Percentiles rank a stretch among this genome's conserved stretches.
These are phyloP conservation scores for Pichia sp. DNA, from an alignment of 1,139 yeast species.

Conservation along the genomic window DNA sequence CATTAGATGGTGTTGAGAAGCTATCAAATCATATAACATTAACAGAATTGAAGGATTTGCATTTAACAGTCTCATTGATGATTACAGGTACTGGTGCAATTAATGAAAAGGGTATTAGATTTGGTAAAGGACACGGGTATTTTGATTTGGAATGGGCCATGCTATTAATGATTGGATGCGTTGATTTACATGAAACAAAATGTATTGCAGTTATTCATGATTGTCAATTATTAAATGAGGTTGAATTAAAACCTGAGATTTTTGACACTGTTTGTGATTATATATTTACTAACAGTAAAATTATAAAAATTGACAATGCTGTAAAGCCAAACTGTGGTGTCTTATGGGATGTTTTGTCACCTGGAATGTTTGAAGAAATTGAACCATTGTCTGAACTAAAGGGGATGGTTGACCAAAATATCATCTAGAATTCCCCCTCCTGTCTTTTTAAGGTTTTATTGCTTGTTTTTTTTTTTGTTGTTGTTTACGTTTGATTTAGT, in stretches of 20 bases:
- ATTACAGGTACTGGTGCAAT: conserved; percentile 29
- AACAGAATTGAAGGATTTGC: conserved; percentile 14
- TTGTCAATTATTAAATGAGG: conserved; percentile 23
- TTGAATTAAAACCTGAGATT: conserved; percentile 24
- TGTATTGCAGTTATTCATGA: conserved; percentile 28
- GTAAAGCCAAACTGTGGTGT: conserved; percentile 26
- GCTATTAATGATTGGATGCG: conserved; percentile 23
- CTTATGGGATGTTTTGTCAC: conserved; percentile 24
- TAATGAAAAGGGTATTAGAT: conserved; percentile 25
- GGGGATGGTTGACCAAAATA: neutral
- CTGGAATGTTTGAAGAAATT: conserved; percentile 24
- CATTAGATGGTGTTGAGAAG: conserved; percentile 28
- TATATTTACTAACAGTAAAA: conserved; percentile 22
- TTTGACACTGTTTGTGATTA: conserved; percentile 29
- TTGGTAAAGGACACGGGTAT: conserved; percentile 29
- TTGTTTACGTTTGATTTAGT: too few species aligned
- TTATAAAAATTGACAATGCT: conserved; percentile 16
- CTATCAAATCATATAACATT: conserved; percentile 18
- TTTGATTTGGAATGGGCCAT: conserved; percentile 30
- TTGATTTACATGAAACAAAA: conserved; percentile 16
- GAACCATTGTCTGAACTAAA: conserved; percentile 24
- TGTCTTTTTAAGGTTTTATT: neutral
- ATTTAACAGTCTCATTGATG: conserved; percentile 19
- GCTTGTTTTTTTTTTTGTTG: too few species aligned
- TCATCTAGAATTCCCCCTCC: neutral